Conservation (phyloP, 169 alveolate species). For the Plasmodium gonderi region DNA sequence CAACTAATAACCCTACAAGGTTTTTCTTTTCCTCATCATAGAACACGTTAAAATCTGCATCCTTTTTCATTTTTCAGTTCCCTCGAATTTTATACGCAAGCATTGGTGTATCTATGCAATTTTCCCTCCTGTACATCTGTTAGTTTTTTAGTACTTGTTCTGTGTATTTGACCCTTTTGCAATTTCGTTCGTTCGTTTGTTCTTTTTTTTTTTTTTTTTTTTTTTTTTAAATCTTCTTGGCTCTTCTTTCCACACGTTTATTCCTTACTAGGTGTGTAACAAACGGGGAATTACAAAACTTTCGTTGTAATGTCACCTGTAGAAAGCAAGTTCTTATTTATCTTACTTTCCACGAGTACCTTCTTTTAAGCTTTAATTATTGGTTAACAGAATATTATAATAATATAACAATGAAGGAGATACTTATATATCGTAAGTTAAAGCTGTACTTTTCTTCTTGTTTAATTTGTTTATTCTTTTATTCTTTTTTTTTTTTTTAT, state of each 20-base stretch:
- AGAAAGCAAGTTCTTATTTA: background rate
- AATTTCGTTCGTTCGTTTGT: too few species aligned
- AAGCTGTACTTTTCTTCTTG: too few species aligned
- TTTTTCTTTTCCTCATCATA: conserved; percentile 61
- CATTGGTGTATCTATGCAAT: background rate
- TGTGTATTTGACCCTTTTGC: background rate
- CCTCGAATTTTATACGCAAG: background rate
- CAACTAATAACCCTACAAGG: conserved; percentile 48
- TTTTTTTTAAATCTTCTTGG: too few species aligned
- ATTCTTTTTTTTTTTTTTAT: too few species aligned
- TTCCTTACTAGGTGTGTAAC: too few species aligned
- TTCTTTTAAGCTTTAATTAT: background rate
- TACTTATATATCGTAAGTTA: background rate
- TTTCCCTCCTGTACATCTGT: background rate
- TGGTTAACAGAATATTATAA: background rate
- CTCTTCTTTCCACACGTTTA: too few species aligned
- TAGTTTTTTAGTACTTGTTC: background rate
- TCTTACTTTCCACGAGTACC: background rate
- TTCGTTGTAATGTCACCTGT: background rate
- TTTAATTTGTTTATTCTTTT: too few species aligned
- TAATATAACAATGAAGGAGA: background rate
- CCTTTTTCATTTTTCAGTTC: conserved; percentile 45
- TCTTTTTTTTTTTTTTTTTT: too few species aligned
- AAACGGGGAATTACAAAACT: background rate
- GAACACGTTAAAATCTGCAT: conserved; percentile 28